phyloP scores from a whole-genome alignment of 176 grass and related monocot species.

The Oryza nivara region DNA sequence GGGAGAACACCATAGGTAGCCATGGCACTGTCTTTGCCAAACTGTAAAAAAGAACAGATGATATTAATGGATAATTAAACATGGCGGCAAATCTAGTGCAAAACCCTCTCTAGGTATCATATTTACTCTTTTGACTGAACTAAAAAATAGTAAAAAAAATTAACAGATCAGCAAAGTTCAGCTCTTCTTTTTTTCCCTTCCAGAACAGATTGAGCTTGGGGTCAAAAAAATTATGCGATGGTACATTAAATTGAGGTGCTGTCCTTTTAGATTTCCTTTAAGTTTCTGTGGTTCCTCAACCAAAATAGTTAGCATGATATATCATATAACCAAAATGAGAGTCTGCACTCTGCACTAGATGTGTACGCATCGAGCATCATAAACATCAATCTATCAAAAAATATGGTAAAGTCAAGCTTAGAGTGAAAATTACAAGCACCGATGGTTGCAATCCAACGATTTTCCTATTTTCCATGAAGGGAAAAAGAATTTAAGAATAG shows the following conservation, averaged over 20 bases:
- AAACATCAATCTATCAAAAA: conserved; percentile 2
- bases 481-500: too few relatives aligned
- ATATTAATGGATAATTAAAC: conserved; percentile 34
- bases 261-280: neutral
- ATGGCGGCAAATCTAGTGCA: conserved; percentile 15
- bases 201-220: neutral
- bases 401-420: neutral
- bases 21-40: conserved; percentile 87
- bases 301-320: neutral
- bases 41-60: conserved; percentile 55
- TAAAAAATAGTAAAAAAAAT: conserved; percentile 23
- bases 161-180: neutral
- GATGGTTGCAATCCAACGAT: neutral
- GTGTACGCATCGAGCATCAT: neutral
- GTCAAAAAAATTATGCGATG: neutral
- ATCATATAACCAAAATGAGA: neutral
- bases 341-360: neutral
- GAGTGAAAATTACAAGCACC: neutral
- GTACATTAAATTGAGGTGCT: neutral
- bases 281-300: neutral
- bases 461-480: neutral
- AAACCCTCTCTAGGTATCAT: neutral
- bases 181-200: neutral
- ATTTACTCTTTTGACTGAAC: conserved; percentile 14
- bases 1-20: conserved; percentile 96